Evolutionary conservation across 1,139 yeast genomes (phyloP), one percentile per base, ranked within the genome.

Genomic region (Diutina pseudorugosa): DNA sequence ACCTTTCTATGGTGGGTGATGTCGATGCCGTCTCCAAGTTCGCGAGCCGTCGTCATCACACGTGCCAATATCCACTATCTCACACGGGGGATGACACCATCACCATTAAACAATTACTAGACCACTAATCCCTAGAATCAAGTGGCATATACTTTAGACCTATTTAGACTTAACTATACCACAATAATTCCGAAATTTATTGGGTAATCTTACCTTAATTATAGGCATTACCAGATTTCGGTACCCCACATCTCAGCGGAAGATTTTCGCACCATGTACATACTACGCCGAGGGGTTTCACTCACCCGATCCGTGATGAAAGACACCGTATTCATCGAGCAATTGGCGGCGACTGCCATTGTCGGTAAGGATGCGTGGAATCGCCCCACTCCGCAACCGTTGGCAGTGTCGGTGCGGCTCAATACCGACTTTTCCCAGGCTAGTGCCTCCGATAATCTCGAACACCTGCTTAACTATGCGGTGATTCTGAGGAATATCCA

Each of bases 401-500:
- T 87, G 23, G 65, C 71, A 6, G 72, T 87, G 11, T 76, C 84
- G 3, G 71, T 86, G 23, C 72, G 75, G 53, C 73, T 89, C 56
- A 71, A 71, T 45, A 87, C 96, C 0, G 82, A 84, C 61, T 86
- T 90, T 60, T 73, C 77, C 41, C 71, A 76, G 55, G 91, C 96
- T 7, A 82, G 93, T 11, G 69, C 70, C 14, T 79, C 84, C 0
- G 98, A 91, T 65, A 90, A 89, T 63, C 72, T 91, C 59, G 79
- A 80, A 55, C 82, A 85, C 62, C 85, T 96, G 5, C 76, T 91
- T 58, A 91, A 90, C 66, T 91, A 91, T 66, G 97, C 96, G 1
- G 91, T 83, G 12, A 77, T 91, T 14, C 21, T 16, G 21, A n/a
- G 49, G n/a, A n/a, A 16, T 7, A 45, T 45, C 11, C 12, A 23